Evolutionary conservation across 192 early-diverging fungal genomes (phyloP).

Genomic region (Dissophora globulifera): DNA sequence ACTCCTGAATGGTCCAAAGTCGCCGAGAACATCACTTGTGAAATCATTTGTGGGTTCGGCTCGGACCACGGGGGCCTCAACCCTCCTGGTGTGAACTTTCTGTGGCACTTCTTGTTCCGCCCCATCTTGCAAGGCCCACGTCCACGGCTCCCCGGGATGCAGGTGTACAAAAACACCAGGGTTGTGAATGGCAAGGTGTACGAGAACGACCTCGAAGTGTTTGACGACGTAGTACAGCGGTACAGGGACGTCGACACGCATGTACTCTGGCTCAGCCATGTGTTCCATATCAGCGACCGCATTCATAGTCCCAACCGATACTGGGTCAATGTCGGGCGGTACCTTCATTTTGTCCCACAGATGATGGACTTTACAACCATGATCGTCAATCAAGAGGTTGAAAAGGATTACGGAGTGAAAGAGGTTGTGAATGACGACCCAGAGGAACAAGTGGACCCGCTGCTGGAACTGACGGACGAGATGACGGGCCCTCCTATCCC

Average conservation of each 20-base stretch:
- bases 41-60: conserved; percentile 27
- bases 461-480: neutral
- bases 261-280: conserved; percentile 15
- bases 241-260: conserved; percentile 9
- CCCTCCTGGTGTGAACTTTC: conserved; percentile 13
- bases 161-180: neutral
- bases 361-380: conserved; percentile 27
- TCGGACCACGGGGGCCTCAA: conserved; percentile 1
- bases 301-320: neutral
- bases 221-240: conserved; percentile 31
- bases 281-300: conserved; percentile 27
- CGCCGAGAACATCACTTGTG: conserved; percentile 25
- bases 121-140: neutral
- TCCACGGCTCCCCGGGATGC: neutral
- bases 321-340: conserved; percentile 4
- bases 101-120: conserved; percentile 26
- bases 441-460: conserved; percentile 4
- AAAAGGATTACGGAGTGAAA: conserved; percentile 1
- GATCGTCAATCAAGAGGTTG: conserved; percentile 16
- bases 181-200: too few relatives aligned
- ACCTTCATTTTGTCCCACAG: conserved; percentile 35
- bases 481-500: neutral
- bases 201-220: neutral
- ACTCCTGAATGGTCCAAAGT: conserved; percentile 11
- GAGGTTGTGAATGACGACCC: conserved; percentile 18